A percentile compares a stretch with the other conserved stretches of the same genome.
Evolutionary conservation across 2,329 filamentous ascomycete genomes (phyloP).

Genomic region (Scedosporium boydii): DNA sequence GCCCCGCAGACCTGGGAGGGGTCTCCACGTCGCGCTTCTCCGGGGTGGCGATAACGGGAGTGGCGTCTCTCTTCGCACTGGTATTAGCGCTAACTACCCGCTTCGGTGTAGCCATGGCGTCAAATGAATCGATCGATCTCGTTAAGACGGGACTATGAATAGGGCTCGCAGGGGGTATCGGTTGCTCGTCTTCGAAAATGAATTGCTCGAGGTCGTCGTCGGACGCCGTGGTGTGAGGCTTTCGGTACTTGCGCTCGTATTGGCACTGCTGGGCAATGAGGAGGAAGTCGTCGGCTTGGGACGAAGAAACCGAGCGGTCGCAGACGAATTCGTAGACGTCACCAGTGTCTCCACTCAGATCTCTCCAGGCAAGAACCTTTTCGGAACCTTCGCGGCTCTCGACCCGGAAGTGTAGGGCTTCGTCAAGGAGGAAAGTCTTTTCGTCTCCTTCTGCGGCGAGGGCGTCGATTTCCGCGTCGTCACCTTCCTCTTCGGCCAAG

Average conservation of each 20-base stretch:
- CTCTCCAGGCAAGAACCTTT: slow-evolving; percentile 86
- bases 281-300: slow-evolving; percentile 72
- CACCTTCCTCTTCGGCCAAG: slow-evolving; percentile 78
- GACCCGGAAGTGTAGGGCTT: slow-evolving; percentile 77
- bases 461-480: slow-evolving; percentile 68
- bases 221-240: slow-evolving; percentile 68
- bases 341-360: slow-evolving; percentile 84
- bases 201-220: slow-evolving; percentile 76
- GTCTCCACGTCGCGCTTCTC: not conserved
- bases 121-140: slow-evolving; percentile 46
- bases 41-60: slow-evolving; percentile 10
- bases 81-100: slow-evolving; percentile 31
- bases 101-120: slow-evolving; percentile 44
- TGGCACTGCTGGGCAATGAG: slow-evolving; percentile 83
- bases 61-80: slow-evolving; percentile 31
- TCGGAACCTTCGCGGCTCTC: slow-evolving; percentile 73
- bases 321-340: slow-evolving; percentile 99
- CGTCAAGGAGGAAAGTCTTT: slow-evolving; percentile 93
- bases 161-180: slow-evolving; percentile 55
- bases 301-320: slow-evolving; percentile 59
- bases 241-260: slow-evolving; percentile 92
- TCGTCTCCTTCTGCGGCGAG: slow-evolving; percentile 81
- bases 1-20: slow-evolving; percentile 13
- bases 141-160: slow-evolving; percentile 47
- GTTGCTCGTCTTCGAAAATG: slow-evolving; percentile 58